These are phyloP conservation scores for Leucocoprinus birnbaumii DNA, from an alignment of 768 basidiomycete species.

Conservation along the genomic window DNA sequence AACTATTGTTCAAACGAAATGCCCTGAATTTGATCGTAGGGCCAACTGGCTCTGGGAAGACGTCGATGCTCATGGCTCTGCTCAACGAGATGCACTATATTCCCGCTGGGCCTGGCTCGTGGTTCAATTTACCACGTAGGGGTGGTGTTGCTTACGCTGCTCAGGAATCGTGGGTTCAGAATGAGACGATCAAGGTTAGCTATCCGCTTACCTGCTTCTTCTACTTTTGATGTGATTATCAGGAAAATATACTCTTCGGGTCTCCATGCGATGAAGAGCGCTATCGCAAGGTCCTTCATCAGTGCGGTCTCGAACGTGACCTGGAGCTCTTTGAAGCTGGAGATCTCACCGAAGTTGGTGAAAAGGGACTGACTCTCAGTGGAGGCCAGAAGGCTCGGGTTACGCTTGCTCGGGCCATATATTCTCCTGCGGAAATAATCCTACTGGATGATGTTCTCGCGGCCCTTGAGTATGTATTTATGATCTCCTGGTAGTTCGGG, in stretches of 20 bases:
- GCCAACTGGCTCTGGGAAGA: slow-evolving; percentile 59
- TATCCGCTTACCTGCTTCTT: neutral
- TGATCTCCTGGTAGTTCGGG: neutral
- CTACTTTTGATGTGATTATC: neutral
- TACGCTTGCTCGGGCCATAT: slow-evolving; percentile 41
- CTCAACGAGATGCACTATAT: slow-evolving; percentile 64
- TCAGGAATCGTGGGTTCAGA: slow-evolving; percentile 81
- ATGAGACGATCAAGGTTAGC: slow-evolving; percentile 62
- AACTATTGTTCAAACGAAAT: slow-evolving; percentile 50
- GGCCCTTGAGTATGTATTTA: slow-evolving; percentile 42
- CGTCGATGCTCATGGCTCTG: slow-evolving; percentile 61
- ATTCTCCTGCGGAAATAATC: slow-evolving; percentile 52
- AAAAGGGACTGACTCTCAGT: slow-evolving; percentile 58
- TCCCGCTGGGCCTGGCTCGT: slow-evolving; percentile 48
- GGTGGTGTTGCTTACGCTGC: slow-evolving; percentile 73
- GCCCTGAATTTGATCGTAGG: slow-evolving; percentile 55
- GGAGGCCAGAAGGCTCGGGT: slow-evolving; percentile 41
- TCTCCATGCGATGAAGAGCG: slow-evolving; percentile 65
- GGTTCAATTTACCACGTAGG: slow-evolving; percentile 61
- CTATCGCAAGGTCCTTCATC: slow-evolving; percentile 69
- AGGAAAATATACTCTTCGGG: slow-evolving; percentile 79
- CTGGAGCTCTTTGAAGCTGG: slow-evolving; percentile 63
- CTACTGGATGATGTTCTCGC: slow-evolving; percentile 73
- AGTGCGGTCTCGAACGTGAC: slow-evolving; percentile 72
- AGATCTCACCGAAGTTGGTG: slow-evolving; percentile 65